phyloP scores from a whole-genome alignment of 1,284 basidiomycete genomes.

The Marasmius sp. region DNA sequence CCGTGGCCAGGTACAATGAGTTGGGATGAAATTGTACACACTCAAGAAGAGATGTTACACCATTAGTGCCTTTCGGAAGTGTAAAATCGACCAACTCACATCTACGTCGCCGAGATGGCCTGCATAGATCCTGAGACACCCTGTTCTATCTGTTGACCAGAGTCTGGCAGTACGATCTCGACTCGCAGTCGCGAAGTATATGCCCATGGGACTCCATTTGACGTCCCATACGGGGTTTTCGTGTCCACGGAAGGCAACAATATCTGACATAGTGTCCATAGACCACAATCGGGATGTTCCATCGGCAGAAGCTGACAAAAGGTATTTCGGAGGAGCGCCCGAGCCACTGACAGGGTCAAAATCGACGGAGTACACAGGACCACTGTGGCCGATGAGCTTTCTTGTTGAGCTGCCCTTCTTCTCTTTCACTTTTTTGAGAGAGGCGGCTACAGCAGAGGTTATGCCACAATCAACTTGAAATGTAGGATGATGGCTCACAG shows the following conservation, averaged over 20 bases:
- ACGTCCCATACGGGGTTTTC: slow-evolving; percentile 99
- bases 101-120: slow-evolving; percentile 98
- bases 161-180: slow-evolving; percentile 93
- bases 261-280: slow-evolving; percentile 90
- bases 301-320: slow-evolving; percentile 94
- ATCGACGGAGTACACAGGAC: slow-evolving; percentile 91
- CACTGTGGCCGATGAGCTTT: slow-evolving; percentile 95
- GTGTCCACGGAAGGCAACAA: slow-evolving; percentile 95
- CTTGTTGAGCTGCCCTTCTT: slow-evolving; percentile 82
- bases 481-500: slow-evolving; percentile 41
- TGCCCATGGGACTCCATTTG: slow-evolving; percentile 95
- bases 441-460: slow-evolving; percentile 43
- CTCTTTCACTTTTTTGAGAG: slow-evolving; percentile 68
- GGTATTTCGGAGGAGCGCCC: slow-evolving; percentile 79
- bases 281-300: slow-evolving; percentile 93
- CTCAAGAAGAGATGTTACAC: slow-evolving; percentile 50
- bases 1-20: slow-evolving; percentile 95
- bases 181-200: slow-evolving; percentile 97
- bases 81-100: slow-evolving; percentile 52
- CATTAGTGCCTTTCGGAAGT: slow-evolving; percentile 10
- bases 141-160: slow-evolving; percentile 93
- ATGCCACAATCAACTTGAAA: slow-evolving; percentile 6
- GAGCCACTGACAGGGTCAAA: slow-evolving; percentile 94
- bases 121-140: slow-evolving; percentile 90
- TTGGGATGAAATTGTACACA: slow-evolving; percentile 98